Evolutionary conservation across 2,329 filamentous ascomycete species (phyloP), one percentile per base, ranked within the genome.

Genomic region (Sarocladiaceae sp.): DNA sequence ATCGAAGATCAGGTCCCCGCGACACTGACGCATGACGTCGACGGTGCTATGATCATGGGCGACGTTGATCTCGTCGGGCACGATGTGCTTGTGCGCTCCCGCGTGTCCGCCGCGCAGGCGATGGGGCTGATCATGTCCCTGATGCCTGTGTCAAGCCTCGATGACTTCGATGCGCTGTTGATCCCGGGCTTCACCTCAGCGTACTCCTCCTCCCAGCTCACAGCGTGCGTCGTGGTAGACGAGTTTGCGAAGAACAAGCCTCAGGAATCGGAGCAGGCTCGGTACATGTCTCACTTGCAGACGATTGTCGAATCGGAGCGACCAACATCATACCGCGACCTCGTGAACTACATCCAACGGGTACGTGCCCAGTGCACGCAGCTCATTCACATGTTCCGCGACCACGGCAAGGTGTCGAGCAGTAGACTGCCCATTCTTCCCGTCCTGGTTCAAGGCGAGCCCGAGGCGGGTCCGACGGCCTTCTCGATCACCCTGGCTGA

Each of bases 31-130:
- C 94, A 99, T 68, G 96, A 99, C 66, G 90, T 99, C 17, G 94
- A 99, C 66, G 94, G 92, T 10, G 92, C 96, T 59, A 97, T 99
- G 87, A 91, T 99, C 75, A 89, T 93, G 65, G 94, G 95, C 50
- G 95, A 99, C 62, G 86, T 97, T 44, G 95, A 99, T 64, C 77
- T 99, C 37, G 92, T 99, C 23, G 92, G 94, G 28, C 82, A 88
- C 61, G 94, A 99, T 55, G 86, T 86, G 6, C 82, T 99, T 67
- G 83, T 97, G 48, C 84, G 93, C 55, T 96, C 92, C 7, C 88
- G 93, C 59, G 86, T 95, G n/a, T 88, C 84, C 54, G 90, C 92
- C 12, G 89, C 93, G 18, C 84, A 82, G 62, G 94, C 94, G 2
- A 84, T 99, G 68, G 94, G 93, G 29, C 80, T 90, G 58, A 79